phyloP scores from a whole-genome alignment of 352 stramenopile genomes.

The Globisporangium rhizosaccharum region DNA sequence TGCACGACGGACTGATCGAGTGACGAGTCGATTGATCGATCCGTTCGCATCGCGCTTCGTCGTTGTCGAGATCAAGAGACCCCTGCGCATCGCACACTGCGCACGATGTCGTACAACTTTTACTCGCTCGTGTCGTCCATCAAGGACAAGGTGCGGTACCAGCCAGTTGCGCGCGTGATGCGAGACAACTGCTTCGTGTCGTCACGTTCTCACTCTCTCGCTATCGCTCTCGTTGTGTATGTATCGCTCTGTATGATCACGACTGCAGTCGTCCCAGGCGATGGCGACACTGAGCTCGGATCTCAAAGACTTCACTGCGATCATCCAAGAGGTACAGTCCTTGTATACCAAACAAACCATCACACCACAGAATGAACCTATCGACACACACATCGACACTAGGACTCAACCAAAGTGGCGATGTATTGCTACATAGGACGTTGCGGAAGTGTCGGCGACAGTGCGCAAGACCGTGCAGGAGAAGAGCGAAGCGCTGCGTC shows the following conservation, averaged over 20 bases:
- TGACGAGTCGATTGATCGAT: too few relatives aligned
- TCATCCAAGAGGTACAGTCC: slow-evolving; percentile 45
- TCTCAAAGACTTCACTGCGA: slow-evolving; percentile 61
- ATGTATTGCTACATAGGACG: slow-evolving; percentile 21
- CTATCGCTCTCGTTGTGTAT: not conserved
- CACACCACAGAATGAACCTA: not conserved
- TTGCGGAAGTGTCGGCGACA: slow-evolving; percentile 50
- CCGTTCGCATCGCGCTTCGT: too few relatives aligned
- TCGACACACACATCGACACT: too few relatives aligned
- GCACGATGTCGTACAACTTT: slow-evolving; percentile 37
- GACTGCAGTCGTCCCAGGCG: slow-evolving; percentile 50
- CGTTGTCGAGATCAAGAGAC: too few relatives aligned
- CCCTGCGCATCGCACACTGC: too few relatives aligned
- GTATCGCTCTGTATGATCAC: not conserved
- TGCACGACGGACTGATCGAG: too few relatives aligned
- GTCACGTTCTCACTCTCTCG: not conserved
- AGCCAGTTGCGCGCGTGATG: not conserved
- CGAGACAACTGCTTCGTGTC: not conserved
- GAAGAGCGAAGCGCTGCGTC: slow-evolving; percentile 36
- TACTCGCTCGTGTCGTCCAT: slow-evolving; percentile 36
- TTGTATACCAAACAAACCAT: not conserved
- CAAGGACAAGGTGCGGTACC: slow-evolving; percentile 26
- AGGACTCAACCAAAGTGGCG: not conserved
- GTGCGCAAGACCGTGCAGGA: slow-evolving; percentile 49
- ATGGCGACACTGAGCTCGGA: slow-evolving; percentile 71